Percentiles rank a stretch among this genome's conserved stretches.
Evolutionary conservation across 2,329 filamentous ascomycete species (phyloP).

Genomic region (Ophiostoma australiae): DNA sequence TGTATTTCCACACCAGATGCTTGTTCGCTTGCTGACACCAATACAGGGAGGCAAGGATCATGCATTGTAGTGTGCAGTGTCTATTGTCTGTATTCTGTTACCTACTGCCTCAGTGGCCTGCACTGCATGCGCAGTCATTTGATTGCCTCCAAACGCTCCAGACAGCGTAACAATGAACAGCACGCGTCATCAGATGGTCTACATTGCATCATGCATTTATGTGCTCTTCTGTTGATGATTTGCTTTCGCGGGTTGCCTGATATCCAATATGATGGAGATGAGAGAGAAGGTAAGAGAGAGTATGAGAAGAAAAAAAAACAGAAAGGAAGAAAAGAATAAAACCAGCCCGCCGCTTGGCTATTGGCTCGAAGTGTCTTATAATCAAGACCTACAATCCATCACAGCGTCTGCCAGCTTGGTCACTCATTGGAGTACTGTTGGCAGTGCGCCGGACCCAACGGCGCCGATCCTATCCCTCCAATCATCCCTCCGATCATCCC

Average conservation of each 20-base stretch:
- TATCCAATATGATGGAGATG: background rate
- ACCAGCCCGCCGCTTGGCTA: background rate
- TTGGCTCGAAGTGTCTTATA: background rate
- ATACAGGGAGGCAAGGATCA: background rate
- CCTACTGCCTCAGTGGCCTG: background rate
- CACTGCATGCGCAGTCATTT: background rate
- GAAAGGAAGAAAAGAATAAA: background rate
- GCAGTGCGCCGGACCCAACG: background rate
- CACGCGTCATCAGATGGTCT: slow-evolving; percentile 8
- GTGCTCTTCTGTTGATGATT: background rate
- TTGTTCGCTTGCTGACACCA: slow-evolving; percentile 28
- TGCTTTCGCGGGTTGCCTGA: background rate
- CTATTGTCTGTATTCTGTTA: background rate
- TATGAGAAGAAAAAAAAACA: background rate
- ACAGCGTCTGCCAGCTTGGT: background rate
- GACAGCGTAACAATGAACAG: background rate
- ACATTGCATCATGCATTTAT: background rate
- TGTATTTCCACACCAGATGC: slow-evolving; percentile 27
- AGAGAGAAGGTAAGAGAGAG: too few relatives aligned
- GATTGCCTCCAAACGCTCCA: background rate
- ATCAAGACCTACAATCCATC: background rate
- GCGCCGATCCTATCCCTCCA: background rate
- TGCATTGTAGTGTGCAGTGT: background rate
- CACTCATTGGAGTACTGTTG: too few relatives aligned
- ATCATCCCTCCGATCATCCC: background rate